phyloP scores from a whole-genome alignment of 2,329 filamentous ascomycete species.

The Hortaea sp. region DNA sequence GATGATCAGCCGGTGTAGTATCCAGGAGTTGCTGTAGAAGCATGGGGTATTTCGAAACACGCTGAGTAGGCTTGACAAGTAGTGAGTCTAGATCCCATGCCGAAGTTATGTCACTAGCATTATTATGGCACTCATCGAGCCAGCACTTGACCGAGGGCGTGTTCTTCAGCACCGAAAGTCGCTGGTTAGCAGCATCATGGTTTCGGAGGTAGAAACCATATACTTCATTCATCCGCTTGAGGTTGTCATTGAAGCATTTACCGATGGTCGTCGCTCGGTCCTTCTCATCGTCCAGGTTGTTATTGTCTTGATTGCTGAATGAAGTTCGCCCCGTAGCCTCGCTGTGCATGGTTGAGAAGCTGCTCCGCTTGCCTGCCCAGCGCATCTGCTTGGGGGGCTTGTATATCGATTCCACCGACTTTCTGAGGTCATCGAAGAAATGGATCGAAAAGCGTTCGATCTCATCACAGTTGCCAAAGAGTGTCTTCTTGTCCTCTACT shows the following conservation, averaged over 20 bases:
- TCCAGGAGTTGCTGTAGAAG: conserved; percentile 71
- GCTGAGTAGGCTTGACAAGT: conserved; percentile 94
- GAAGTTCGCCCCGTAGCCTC: conserved; percentile 22
- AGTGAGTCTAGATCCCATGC: conserved; percentile 94
- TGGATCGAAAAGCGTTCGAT: conserved; percentile 76
- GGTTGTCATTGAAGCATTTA: conserved; percentile 46
- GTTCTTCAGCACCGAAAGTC: conserved; percentile 44
- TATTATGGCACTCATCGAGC: conserved; percentile 86
- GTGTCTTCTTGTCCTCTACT: conserved; percentile 71
- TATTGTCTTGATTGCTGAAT: conserved; percentile 14
- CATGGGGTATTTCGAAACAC: conserved; percentile 86
- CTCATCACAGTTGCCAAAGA: conserved; percentile 89
- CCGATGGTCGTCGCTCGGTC: conserved; percentile 51
- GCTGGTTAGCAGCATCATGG: conserved; percentile 53
- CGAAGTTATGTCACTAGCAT: conserved; percentile 81
- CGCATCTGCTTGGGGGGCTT: conserved; percentile 49
- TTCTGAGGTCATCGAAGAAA: conserved; percentile 72
- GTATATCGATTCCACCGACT: conserved; percentile 70
- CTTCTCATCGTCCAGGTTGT: conserved; percentile 40
- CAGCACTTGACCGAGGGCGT: conserved; percentile 62
- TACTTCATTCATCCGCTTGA: conserved; percentile 52
- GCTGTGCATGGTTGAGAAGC: conserved; percentile 35
- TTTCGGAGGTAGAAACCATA: conserved; percentile 57
- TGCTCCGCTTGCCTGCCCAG: conserved; percentile 43
- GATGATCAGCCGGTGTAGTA: conserved; percentile 70